A percentile compares a stretch with the other conserved stretches of the same genome.
Conservation (phyloP, 1,139 yeast genomes). For the Kurtzmaniella quercitrusa region DNA sequence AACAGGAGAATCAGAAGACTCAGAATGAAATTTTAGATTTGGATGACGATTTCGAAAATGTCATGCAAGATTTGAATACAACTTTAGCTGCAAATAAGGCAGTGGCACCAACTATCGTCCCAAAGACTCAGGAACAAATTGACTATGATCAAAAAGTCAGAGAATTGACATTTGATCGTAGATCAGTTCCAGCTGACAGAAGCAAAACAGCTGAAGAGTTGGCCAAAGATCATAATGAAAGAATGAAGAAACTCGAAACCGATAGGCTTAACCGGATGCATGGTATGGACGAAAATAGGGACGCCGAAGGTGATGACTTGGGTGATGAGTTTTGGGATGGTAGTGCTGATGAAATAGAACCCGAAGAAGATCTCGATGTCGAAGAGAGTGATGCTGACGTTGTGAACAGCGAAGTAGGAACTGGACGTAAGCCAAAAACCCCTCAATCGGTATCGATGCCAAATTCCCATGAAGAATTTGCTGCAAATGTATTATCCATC, state of each 20-base stretch:
- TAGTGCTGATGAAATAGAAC: conserved; percentile 35
- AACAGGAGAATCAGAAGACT: conserved; percentile 65
- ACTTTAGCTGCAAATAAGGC: conserved; percentile 10
- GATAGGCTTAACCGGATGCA: conserved; percentile 84
- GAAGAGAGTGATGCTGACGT: conserved; percentile 18
- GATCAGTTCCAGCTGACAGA: conserved; percentile 95
- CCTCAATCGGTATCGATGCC: conserved; percentile 48
- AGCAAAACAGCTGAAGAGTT: conserved; percentile 91
- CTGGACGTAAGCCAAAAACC: conserved; percentile 12
- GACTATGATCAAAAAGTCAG: conserved; percentile 75
- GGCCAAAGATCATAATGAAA: conserved; percentile 61
- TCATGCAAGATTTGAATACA: conserved; percentile 54
- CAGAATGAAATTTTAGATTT: conserved; percentile 70
- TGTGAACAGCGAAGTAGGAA: conserved; percentile 6
- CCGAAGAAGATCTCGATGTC: conserved; percentile 18
- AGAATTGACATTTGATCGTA: conserved; percentile 75
- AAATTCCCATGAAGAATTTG: conserved; percentile 47
- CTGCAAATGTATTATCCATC: conserved; percentile 27
- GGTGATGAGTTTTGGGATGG: conserved; percentile 58
- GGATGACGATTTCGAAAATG: conserved; percentile 74
- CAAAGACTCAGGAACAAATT: conserved; percentile 41
- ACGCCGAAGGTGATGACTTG: conserved; percentile 65
- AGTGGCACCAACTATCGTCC: conserved; percentile 16
- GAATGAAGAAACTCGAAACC: conserved; percentile 64
- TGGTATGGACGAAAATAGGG: conserved; percentile 54